Percentiles rank a stretch among this genome's conserved stretches.
These are phyloP conservation scores for Phaffia tasmanica DNA, from an alignment of 768 basidiomycete genomes.

Conservation along the genomic window DNA sequence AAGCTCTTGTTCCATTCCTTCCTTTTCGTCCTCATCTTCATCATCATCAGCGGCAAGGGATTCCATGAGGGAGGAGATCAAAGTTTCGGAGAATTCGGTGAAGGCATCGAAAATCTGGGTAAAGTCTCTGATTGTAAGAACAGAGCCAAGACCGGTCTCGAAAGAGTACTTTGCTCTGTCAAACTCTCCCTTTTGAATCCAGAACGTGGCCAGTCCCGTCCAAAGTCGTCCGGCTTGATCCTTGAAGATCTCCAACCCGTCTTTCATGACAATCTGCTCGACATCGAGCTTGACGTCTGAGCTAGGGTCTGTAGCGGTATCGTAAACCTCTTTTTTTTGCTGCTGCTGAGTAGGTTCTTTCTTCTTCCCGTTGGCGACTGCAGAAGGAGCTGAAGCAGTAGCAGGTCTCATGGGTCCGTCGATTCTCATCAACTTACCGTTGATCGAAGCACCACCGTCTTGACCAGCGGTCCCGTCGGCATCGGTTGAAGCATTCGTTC, in stretches of 20 bases:
- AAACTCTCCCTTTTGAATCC: conserved; percentile 95
- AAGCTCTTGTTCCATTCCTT: conserved; percentile 59
- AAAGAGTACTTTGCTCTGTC: conserved; percentile 74
- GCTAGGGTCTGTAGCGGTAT: conserved; percentile 72
- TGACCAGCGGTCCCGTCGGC: conserved; percentile 33
- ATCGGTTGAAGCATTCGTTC: conserved; percentile 31
- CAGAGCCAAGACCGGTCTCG: conserved; percentile 68
- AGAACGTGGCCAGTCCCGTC: conserved; percentile 93
- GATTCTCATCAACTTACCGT: conserved; percentile 59
- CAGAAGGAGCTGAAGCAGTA: conserved; percentile 37
- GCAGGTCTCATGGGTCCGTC: conserved; percentile 50
- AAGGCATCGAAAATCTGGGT: conserved; percentile 96
- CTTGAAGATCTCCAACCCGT: conserved; percentile 80
- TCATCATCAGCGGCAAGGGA: conserved; percentile 66
- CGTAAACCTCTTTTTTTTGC: conserved; percentile 41
- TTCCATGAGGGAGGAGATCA: conserved; percentile 83
- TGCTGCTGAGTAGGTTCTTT: conserved; percentile 1
- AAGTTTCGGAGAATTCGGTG: conserved; percentile 80
- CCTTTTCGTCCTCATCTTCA: conserved; percentile 62
- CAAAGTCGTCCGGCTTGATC: conserved; percentile 94
- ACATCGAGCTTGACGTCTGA: conserved; percentile 66
- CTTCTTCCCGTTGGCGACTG: conserved; percentile 24
- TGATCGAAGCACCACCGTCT: conserved; percentile 44
- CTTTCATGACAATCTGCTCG: conserved; percentile 68
- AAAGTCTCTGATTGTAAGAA: conserved; percentile 91